A percentile compares a stretch with the other conserved stretches of the same genome.
phyloP scores from a whole-genome alignment of 345 rosid species.

The Acer campestre region DNA sequence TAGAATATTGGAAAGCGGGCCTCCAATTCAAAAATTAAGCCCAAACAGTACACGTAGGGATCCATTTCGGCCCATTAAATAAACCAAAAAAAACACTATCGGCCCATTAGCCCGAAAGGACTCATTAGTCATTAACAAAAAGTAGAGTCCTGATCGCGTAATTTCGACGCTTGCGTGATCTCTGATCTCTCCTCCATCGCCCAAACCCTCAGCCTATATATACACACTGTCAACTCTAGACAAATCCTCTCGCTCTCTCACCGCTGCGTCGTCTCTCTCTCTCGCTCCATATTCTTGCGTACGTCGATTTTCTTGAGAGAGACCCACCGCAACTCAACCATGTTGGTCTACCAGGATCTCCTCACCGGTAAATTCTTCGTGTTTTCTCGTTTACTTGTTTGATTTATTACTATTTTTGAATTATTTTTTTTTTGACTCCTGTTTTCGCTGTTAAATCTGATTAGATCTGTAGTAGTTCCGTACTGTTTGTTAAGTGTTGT shows the following conservation, averaged over 20 bases:
- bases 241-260: constrained; percentile 26
- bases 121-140: neutral
- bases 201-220: constrained; percentile 52
- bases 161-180: neutral
- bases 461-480: neutral
- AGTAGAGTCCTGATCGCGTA: constrained; percentile 11
- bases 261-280: constrained; percentile 36
- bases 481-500: neutral
- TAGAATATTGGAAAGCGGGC: too few relatives aligned
- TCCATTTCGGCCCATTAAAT: neutral
- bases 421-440: neutral
- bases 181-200: neutral
- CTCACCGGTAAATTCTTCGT: constrained; percentile 47
- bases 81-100: neutral
- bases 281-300: neutral
- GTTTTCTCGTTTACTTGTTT: neutral
- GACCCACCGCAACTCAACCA: constrained; percentile 49
- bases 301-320: constrained; percentile 7
- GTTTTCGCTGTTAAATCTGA: neutral
- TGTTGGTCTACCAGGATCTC: constrained; percentile 95
- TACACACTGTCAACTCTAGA: accelerated
- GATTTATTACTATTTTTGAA: neutral
- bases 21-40: neutral
- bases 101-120: constrained; percentile 5
- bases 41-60: neutral